These are phyloP conservation scores for Penicillium simplicissimum DNA, from an alignment of 495 filamentous ascomycete genomes.

Conservation along the genomic window DNA sequence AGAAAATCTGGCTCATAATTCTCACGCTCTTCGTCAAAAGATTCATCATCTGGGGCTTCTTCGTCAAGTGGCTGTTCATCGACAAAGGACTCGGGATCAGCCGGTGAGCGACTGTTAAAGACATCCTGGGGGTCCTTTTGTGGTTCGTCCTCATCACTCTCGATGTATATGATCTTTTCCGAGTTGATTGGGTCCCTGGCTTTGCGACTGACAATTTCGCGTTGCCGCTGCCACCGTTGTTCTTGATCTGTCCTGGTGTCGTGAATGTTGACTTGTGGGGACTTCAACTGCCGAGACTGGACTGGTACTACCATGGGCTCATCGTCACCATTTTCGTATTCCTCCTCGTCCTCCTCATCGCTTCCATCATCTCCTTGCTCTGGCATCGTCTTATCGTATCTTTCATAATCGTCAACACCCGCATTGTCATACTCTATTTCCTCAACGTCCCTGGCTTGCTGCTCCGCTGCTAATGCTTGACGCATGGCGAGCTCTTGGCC, in stretches of 20 bases:
- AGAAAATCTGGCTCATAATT: neutral
- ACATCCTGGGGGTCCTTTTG: slow-evolving; percentile 13
- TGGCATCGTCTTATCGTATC: neutral
- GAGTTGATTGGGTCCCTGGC: slow-evolving; percentile 47
- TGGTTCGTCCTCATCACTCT: slow-evolving; percentile 42
- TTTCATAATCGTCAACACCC: slow-evolving; percentile 1
- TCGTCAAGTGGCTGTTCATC: slow-evolving; percentile 12
- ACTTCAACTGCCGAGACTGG: neutral
- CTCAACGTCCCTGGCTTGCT: slow-evolving; percentile 1
- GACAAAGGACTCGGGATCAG: slow-evolving; percentile 23
- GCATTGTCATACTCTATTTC: neutral
- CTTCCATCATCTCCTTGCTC: neutral
- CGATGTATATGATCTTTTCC: slow-evolving; percentile 52
- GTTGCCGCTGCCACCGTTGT: slow-evolving; percentile 51
- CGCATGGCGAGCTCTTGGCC: slow-evolving; percentile 52
- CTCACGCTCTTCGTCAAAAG: slow-evolving; percentile 1
- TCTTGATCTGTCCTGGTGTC: slow-evolving; percentile 28
- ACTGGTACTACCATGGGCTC: slow-evolving; percentile 9
- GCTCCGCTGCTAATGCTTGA: slow-evolving; percentile 17
- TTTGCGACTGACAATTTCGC: slow-evolving; percentile 51
- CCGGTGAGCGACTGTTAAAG: slow-evolving; percentile 15
- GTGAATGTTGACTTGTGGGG: neutral
- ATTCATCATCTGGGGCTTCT: neutral
- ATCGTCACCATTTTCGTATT: slow-evolving; percentile 2
- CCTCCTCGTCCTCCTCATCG: neutral